A percentile compares a stretch with the other conserved stretches of the same genome.
Conservation (phyloP, 2,329 filamentous ascomycete species). For the Fonsecaea erecta region DNA sequence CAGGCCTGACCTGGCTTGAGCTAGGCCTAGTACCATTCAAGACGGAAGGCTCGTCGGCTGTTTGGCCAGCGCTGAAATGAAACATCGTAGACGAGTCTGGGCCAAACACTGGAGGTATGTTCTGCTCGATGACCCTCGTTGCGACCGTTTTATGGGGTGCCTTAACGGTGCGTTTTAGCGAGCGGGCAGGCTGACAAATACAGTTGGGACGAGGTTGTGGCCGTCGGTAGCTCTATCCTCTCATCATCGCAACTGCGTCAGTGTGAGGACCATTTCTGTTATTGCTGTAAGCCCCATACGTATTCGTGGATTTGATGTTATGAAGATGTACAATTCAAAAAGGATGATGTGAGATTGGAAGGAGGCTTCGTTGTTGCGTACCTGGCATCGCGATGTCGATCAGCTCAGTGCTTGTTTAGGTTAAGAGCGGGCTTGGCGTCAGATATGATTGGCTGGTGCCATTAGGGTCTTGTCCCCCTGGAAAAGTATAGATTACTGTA, state of each 20-base stretch:
- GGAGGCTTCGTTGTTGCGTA: background rate
- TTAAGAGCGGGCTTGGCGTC: background rate
- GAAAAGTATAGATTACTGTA: background rate
- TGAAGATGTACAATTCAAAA: background rate
- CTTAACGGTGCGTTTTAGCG: background rate
- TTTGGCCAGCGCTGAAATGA: slow-evolving; percentile 16
- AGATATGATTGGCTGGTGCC: background rate
- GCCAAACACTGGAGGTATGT: background rate
- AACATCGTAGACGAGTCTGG: slow-evolving; percentile 14
- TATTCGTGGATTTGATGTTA: background rate
- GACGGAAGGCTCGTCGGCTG: background rate
- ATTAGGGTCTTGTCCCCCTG: no score
- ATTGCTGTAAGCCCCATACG: background rate
- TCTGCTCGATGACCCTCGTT: background rate
- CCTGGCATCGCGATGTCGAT: background rate
- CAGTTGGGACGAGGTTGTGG: background rate
- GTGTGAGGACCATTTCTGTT: background rate
- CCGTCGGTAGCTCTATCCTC: background rate
- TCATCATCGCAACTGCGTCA: background rate
- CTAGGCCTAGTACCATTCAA: background rate
- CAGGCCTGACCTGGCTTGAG: slow-evolving; percentile 9
- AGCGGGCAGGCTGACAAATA: slow-evolving; percentile 6
- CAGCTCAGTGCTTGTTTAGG: background rate
- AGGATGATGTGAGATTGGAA: slow-evolving; percentile 3
- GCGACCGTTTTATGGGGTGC: background rate